phyloP scores from a whole-genome alignment of 805 yeast genomes.

The Brettanomyces naardenensis region DNA sequence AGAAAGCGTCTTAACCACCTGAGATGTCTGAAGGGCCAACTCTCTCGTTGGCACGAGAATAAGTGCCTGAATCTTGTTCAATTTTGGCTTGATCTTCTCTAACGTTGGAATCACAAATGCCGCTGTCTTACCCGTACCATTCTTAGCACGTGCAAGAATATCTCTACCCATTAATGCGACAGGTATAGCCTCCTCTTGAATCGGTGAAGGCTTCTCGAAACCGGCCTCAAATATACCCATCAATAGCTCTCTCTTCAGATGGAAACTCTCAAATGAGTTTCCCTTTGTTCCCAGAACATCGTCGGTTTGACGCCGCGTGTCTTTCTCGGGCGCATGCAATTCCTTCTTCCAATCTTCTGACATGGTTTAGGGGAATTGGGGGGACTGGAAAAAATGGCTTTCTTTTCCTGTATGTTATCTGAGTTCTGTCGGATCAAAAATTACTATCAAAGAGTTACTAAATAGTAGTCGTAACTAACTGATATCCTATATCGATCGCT shows the following conservation, averaged over 20 bases:
- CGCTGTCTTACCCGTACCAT: constrained; percentile 98
- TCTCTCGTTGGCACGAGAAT: constrained; percentile 97
- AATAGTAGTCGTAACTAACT: too few species aligned
- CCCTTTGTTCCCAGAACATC: constrained; percentile 93
- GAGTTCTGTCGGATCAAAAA: too few species aligned
- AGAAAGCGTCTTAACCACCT: constrained; percentile 92
- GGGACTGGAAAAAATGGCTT: too few species aligned
- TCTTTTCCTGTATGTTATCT: too few species aligned
- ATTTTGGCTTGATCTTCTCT: constrained; percentile 79
- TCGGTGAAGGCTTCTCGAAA: constrained; percentile 95
- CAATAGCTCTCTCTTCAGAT: constrained; percentile 81
- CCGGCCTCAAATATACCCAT: constrained; percentile 99
- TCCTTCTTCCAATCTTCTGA: constrained; percentile 62
- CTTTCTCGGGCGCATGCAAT: constrained; percentile 73
- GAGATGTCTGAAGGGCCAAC: constrained; percentile 94
- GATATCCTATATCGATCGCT: too few species aligned
- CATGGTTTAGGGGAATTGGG: too few species aligned
- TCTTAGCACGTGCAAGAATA: constrained; percentile 93
- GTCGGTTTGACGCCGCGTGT: constrained; percentile 93
- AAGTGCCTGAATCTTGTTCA: constrained; percentile 81
- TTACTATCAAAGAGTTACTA: too few species aligned
- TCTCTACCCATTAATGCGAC: constrained; percentile 94
- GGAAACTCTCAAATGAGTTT: constrained; percentile 84
- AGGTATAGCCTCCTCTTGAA: constrained; percentile 96
- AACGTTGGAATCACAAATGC: constrained; percentile 92